Evolutionary conservation across 2,329 filamentous ascomycete species (phyloP).

Genomic region (Neonectria punicea): DNA sequence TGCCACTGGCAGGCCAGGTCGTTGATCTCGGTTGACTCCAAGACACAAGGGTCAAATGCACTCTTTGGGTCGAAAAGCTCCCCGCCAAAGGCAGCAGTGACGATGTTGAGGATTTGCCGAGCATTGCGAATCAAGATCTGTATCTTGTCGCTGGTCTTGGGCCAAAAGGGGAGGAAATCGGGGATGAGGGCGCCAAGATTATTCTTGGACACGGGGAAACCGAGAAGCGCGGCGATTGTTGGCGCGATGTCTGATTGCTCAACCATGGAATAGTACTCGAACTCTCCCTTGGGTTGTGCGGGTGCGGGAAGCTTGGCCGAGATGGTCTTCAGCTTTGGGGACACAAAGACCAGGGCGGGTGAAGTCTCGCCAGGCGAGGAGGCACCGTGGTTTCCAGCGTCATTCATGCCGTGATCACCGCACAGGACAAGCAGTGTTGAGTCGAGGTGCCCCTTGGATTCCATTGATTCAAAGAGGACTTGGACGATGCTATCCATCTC

Average conservation of each 20-base stretch:
- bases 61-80: slow-evolving; percentile 53
- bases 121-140: slow-evolving; percentile 82
- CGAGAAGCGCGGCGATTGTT: slow-evolving; percentile 85
- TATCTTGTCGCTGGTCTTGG: slow-evolving; percentile 60
- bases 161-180: slow-evolving; percentile 83
- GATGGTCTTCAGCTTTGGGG: slow-evolving; percentile 78
- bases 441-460: slow-evolving; percentile 73
- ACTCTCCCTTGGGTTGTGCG: slow-evolving; percentile 70
- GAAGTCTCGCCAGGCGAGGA: slow-evolving; percentile 95
- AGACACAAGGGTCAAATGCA: slow-evolving; percentile 51
- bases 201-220: slow-evolving; percentile 89
- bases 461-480: slow-evolving; percentile 80
- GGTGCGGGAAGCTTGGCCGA: slow-evolving; percentile 61
- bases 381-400: slow-evolving; percentile 95
- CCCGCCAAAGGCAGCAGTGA: slow-evolving; percentile 75
- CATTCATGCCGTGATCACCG: slow-evolving; percentile 99
- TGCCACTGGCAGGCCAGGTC: slow-evolving; percentile 77
- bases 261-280: slow-evolving; percentile 85
- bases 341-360: slow-evolving; percentile 89
- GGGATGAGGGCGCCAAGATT: slow-evolving; percentile 88
- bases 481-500: slow-evolving; percentile 92
- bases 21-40: slow-evolving; percentile 56
- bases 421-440: slow-evolving; percentile 87
- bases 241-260: slow-evolving; percentile 96
- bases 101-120: slow-evolving; percentile 80